Evolutionary conservation across 2,329 filamentous ascomycete genomes (phyloP).

Genomic region (Nothomitra cinnamomea): DNA sequence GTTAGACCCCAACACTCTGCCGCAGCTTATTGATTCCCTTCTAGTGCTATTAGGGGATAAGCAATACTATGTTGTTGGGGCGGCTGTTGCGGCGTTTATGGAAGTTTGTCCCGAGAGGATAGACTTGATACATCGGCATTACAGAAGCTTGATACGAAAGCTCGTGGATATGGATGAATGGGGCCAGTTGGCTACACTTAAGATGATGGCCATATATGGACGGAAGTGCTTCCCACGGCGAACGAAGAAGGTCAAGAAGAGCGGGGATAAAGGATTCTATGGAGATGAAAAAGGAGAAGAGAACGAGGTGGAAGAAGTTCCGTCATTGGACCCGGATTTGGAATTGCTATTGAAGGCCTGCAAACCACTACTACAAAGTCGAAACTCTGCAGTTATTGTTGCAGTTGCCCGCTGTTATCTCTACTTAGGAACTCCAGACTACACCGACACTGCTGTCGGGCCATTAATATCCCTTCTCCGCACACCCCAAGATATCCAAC

Average conservation of each 20-base stretch:
- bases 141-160: conserved; percentile 70
- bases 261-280: conserved; percentile 55
- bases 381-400: conserved; percentile 83
- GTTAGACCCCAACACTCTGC: conserved; percentile 69
- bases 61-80: conserved; percentile 92
- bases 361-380: conserved; percentile 72
- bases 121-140: conserved; percentile 82
- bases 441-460: conserved; percentile 59
- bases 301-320: conserved; percentile 36
- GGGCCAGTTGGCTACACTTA: conserved; percentile 74
- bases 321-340: conserved; percentile 62
- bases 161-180: conserved; percentile 98
- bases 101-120: conserved; percentile 78
- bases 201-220: conserved; percentile 69
- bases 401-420: conserved; percentile 74
- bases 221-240: conserved; percentile 71
- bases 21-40: conserved; percentile 72
- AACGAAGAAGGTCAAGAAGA: conserved; percentile 36
- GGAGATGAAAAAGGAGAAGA: conserved; percentile 39
- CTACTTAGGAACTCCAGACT: conserved; percentile 63
- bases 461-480: conserved; percentile 75
- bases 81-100: conserved; percentile 75
- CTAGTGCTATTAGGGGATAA: conserved; percentile 66
- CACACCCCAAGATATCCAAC: conserved; percentile 70
- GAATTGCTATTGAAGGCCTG: conserved; percentile 64